A percentile compares a stretch with the other conserved stretches of the same genome.
These are phyloP conservation scores for Russula brevipes DNA, from an alignment of 768 basidiomycete genomes.

Conservation along the genomic window DNA sequence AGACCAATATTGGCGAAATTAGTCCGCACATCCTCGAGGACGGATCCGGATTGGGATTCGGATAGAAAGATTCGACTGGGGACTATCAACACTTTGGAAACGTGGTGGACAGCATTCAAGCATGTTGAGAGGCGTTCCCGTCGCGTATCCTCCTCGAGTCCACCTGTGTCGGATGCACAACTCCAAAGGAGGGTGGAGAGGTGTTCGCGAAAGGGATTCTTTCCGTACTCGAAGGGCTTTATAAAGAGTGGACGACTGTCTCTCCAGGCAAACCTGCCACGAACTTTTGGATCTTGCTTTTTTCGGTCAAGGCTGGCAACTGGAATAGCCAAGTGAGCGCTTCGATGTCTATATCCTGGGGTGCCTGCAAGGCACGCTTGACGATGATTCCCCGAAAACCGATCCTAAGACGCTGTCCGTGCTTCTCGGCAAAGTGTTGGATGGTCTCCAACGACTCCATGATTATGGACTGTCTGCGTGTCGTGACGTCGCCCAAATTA, in stretches of 20 bases:
- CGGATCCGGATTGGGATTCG: not conserved
- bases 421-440: not conserved
- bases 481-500: not conserved
- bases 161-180: not conserved
- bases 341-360: not conserved
- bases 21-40: not conserved
- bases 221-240: not conserved
- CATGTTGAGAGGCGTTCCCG: not conserved
- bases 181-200: slow-evolving; percentile 7
- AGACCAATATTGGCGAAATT: not conserved
- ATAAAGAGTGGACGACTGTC: not conserved
- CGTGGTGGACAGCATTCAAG: not conserved
- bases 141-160: slow-evolving; percentile 1
- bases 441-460: not conserved
- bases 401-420: not conserved
- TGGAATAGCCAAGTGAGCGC: slow-evolving; percentile 1
- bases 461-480: not conserved
- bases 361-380: not conserved
- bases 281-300: slow-evolving; percentile 3
- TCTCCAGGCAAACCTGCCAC: not conserved
- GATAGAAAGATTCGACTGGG: too few relatives aligned
- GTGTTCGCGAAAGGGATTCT: not conserved
- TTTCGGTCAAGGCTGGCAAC: not conserved
- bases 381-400: slow-evolving; percentile 6
- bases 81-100: not conserved